These are phyloP conservation scores for Colletotrichum tanaceti DNA, from an alignment of 2,329 filamentous ascomycete genomes.

Conservation along the genomic window DNA sequence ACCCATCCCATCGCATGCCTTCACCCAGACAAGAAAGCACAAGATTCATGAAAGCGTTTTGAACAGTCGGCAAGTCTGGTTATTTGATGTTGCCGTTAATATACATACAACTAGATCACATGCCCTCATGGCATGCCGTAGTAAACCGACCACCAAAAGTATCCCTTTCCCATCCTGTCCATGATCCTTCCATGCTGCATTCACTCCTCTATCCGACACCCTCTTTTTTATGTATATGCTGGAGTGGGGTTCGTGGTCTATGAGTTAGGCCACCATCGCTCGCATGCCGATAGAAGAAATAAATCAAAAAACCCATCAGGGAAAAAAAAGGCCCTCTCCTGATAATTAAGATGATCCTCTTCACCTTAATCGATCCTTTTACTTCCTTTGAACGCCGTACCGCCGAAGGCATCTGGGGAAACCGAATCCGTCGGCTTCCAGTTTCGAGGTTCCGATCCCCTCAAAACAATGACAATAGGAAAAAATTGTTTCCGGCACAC, in stretches of 20 bases:
- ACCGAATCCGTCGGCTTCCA: conserved; percentile 14
- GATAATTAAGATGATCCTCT: conserved; percentile 16
- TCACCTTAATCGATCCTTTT: conserved; percentile 32
- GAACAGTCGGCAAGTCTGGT: conserved; percentile 23
- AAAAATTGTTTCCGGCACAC: conserved; percentile 33
- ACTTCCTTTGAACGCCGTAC: conserved; percentile 36
- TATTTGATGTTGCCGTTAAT: conserved; percentile 36
- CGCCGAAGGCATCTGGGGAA: conserved; percentile 2
- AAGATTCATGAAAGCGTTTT: not conserved
- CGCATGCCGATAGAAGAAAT: conserved; percentile 21
- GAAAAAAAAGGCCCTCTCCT: too few relatives aligned
- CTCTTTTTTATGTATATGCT: conserved; percentile 41
- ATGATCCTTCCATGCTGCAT: conserved; percentile 40
- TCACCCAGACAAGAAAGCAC: not conserved
- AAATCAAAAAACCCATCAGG: conserved; percentile 4
- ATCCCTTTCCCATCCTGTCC: conserved; percentile 25
- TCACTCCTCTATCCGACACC: conserved; percentile 36
- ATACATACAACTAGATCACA: conserved; percentile 42
- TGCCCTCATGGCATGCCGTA: conserved; percentile 35
- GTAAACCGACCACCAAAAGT: conserved; percentile 28
- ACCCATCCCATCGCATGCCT: too few relatives aligned
- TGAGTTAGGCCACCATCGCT: conserved; percentile 36
- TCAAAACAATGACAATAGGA: conserved; percentile 25
- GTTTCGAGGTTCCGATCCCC: conserved; percentile 4
- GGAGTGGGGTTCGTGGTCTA: conserved; percentile 41